A percentile compares a stretch with the other conserved stretches of the same genome.
phyloP scores from a whole-genome alignment of 2,329 filamentous ascomycete genomes.

The Phialemoniopsis sp. region DNA sequence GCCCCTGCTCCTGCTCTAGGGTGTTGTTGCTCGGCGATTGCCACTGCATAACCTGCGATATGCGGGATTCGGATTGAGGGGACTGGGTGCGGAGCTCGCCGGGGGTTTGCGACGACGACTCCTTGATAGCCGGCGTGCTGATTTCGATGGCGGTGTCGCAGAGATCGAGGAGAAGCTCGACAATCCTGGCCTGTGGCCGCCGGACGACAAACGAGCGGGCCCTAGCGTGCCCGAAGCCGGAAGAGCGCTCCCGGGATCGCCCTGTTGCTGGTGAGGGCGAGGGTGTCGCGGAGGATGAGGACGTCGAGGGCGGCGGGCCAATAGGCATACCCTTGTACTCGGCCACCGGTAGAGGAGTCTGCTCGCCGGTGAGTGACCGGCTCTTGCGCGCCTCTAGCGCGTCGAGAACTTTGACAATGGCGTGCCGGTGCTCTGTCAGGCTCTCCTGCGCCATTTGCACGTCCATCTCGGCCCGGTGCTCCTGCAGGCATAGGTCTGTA shows the following conservation, averaged over 20 bases:
- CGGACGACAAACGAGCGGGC: slow-evolving; percentile 88
- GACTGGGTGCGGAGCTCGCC: slow-evolving; percentile 90
- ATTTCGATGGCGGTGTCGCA: slow-evolving; percentile 96
- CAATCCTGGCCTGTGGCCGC: slow-evolving; percentile 84
- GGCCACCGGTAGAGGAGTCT: slow-evolving; percentile 49
- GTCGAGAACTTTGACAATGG: slow-evolving; percentile 93
- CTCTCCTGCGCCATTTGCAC: slow-evolving; percentile 94
- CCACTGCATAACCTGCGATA: slow-evolving; percentile 94
- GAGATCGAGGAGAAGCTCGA: slow-evolving; percentile 89
- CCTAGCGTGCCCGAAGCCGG: slow-evolving; percentile 73
- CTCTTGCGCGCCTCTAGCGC: slow-evolving; percentile 77
- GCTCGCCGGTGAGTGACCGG: slow-evolving; percentile 55
- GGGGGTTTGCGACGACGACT: slow-evolving; percentile 60
- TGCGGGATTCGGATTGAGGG: slow-evolving; percentile 90
- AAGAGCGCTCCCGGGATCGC: slow-evolving; percentile 66
- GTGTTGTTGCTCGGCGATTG: slow-evolving; percentile 90
- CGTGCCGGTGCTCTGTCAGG: slow-evolving; percentile 85
- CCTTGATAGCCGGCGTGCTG: slow-evolving; percentile 89
- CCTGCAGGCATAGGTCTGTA: slow-evolving; percentile 90
- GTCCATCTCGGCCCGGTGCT: slow-evolving; percentile 96
- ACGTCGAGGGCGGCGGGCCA: slow-evolving; percentile 65
- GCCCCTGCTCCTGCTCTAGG: slow-evolving; percentile 86
- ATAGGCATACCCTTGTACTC: slow-evolving; percentile 90
- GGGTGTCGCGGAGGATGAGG: slow-evolving; percentile 32
- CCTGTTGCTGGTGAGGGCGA: slow-evolving; percentile 69